A percentile compares a stretch with the other conserved stretches of the same genome.
Evolutionary conservation across 345 rosid species (phyloP).

Genomic region (Pistacia integerrima): DNA sequence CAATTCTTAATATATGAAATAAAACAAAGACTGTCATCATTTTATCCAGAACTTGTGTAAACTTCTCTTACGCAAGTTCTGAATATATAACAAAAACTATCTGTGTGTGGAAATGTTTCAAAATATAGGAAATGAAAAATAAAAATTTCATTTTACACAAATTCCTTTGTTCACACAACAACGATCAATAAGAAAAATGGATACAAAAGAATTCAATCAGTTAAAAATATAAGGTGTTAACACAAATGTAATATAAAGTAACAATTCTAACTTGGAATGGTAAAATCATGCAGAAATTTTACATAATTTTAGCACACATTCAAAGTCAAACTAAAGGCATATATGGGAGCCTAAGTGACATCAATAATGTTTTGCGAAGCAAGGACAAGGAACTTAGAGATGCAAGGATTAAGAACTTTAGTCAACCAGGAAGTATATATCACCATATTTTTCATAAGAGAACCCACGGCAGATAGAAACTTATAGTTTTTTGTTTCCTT

Average conservation of each 20-base stretch:
- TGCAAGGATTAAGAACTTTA: not conserved
- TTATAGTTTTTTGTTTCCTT: conserved; percentile 80
- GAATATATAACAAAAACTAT: no score
- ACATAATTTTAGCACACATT: not conserved
- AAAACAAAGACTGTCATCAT: no score
- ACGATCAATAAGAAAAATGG: not conserved
- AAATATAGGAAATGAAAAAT: no score
- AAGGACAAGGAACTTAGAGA: not conserved
- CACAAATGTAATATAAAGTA: not conserved
- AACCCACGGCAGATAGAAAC: conserved; percentile 78
- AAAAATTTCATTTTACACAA: not conserved
- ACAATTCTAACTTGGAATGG: not conserved
- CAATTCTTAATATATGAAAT: no score
- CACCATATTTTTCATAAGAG: conserved; percentile 88
- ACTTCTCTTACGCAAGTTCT: no score
- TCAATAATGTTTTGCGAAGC: not conserved
- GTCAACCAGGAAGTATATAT: conserved; percentile 11
- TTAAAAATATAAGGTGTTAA: not conserved
- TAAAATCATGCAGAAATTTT: not conserved
- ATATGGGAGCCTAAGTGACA: not conserved
- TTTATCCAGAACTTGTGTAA: no score
- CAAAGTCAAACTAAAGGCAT: not conserved
- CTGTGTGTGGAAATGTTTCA: no score
- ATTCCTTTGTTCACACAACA: not conserved
- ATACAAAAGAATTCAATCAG: not conserved